phyloP scores from a whole-genome alignment of 2,329 filamentous ascomycete genomes.

The Fusarium annulatum region DNA sequence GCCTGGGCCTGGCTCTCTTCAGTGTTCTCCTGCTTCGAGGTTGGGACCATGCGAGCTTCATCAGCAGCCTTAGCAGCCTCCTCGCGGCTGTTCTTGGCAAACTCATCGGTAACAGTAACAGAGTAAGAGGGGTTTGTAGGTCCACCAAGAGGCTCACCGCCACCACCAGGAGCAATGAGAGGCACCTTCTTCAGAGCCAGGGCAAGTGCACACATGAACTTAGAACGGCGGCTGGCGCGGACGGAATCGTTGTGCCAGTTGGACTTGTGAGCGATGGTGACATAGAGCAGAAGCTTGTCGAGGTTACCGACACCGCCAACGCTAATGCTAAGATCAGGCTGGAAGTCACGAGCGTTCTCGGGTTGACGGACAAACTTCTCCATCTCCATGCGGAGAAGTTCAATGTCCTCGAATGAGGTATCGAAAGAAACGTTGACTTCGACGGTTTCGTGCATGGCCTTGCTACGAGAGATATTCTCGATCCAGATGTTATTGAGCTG shows the following conservation, averaged over 20 bases:
- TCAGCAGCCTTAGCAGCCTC: slow-evolving; percentile 70
- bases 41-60: slow-evolving; percentile 72
- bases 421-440: slow-evolving; percentile 85
- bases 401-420: slow-evolving; percentile 89
- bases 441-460: slow-evolving; percentile 89
- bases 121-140: slow-evolving; percentile 84
- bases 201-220: slow-evolving; percentile 96
- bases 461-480: slow-evolving; percentile 91
- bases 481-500: slow-evolving; percentile 93
- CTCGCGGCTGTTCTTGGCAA: slow-evolving; percentile 72
- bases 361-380: slow-evolving; percentile 83
- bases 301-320: slow-evolving; percentile 83
- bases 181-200: slow-evolving; percentile 87
- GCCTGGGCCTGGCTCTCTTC: slow-evolving; percentile 57
- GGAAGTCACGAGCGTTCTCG: slow-evolving; percentile 92
- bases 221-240: slow-evolving; percentile 83
- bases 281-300: slow-evolving; percentile 85
- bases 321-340: slow-evolving; percentile 82
- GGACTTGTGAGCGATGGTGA: slow-evolving; percentile 91
- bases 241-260: slow-evolving; percentile 91
- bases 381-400: slow-evolving; percentile 86
- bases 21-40: slow-evolving; percentile 43
- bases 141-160: slow-evolving; percentile 68
- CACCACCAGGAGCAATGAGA: slow-evolving; percentile 84
- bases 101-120: slow-evolving; percentile 77